Evolutionary conservation across 768 basidiomycete genomes (phyloP), one percentile per base, ranked within the genome.

Genomic region (Pleurotus eryngii): DNA sequence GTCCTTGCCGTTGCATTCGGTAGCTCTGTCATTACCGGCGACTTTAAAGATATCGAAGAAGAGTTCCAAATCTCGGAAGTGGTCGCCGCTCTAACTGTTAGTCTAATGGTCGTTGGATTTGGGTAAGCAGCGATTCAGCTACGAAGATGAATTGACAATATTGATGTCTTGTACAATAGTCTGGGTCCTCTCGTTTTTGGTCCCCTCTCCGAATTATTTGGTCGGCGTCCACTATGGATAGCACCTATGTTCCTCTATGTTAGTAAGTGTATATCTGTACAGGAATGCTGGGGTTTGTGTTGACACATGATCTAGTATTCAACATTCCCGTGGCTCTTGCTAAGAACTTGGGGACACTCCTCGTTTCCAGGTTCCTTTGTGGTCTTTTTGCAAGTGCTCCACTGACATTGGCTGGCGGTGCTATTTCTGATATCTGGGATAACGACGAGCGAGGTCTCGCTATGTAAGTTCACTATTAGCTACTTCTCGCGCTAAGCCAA

Each of bases 371-470:
- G 11, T 66, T 76, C 42, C 60, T 78, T 7, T 74, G 73, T 1
- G 78, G 78, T 22, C 66, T 68, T 11, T 74, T 73, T 49, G 77
- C 75, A 5, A 71, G 74, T 4, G 67, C 72, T 5, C 73, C 74
- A 5, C 62, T 76, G 8, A 75, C 74, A n/a, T 72, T 75, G 49
- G 70, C 74, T 1, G 73, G 74, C 4, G 75, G 73, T 7, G 66
- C 67, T 1, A 60, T 77, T 37, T 59, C 70, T 37, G 76, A 77
- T 53, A 69, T 77, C 30, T 77, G 74, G 70, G 63, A 61, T 17
- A 63, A 76, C n/a, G 67, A 71, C 35, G 77, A 81, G 49, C 71
- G 78, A 3, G 77, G 73, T 3, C 58, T 78, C 6, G 76, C 79
- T 6, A 69, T 73, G 14, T 54, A 39, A 15, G 51, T 24, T 24